Percentiles rank a stretch among this genome's conserved stretches.
Conservation (phyloP, 2,329 filamentous ascomycete genomes). For the Fusarium tanahbumbuense region DNA sequence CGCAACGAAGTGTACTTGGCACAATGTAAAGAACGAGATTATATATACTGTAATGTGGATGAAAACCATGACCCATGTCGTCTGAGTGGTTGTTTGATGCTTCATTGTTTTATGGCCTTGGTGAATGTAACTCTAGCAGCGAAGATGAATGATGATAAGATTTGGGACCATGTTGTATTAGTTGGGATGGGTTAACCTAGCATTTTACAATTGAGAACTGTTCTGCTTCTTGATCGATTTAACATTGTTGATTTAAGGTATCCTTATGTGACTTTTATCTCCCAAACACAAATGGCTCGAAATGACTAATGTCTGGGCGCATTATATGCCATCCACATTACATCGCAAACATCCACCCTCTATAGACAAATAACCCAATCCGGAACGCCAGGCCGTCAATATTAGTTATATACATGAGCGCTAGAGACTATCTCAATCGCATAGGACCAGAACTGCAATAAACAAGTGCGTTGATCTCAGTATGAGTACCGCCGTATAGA, state of each 20-base stretch:
- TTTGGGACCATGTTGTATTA: constrained; percentile 30
- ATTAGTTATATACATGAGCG: constrained; percentile 41
- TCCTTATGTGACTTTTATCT: constrained; percentile 18
- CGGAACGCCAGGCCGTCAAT: constrained; percentile 45
- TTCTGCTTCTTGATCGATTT: constrained; percentile 19
- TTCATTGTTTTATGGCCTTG: background rate
- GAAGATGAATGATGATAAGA: background rate
- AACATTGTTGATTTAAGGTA: constrained; percentile 20
- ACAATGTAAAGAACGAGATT: constrained; percentile 14
- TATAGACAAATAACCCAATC: constrained; percentile 30
- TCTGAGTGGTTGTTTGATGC: constrained; percentile 1
- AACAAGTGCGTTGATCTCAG: constrained; percentile 11
- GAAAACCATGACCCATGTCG: constrained; percentile 21
- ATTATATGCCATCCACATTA: constrained; percentile 30
- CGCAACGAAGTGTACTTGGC: background rate
- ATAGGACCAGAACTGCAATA: constrained; percentile 19
- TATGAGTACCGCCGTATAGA: constrained; percentile 20
- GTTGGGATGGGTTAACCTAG: constrained; percentile 17
- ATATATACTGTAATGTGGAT: constrained; percentile 41
- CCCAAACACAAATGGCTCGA: constrained; percentile 5
- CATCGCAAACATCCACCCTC: constrained; percentile 15
- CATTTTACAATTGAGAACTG: constrained; percentile 24
- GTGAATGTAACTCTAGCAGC: background rate
- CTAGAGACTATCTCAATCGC: background rate
- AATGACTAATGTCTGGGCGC: constrained; percentile 2